A percentile compares a stretch with the other conserved stretches of the same genome.
Conservation (phyloP, 345 rosid species). For the Gossypioides kirkii region DNA sequence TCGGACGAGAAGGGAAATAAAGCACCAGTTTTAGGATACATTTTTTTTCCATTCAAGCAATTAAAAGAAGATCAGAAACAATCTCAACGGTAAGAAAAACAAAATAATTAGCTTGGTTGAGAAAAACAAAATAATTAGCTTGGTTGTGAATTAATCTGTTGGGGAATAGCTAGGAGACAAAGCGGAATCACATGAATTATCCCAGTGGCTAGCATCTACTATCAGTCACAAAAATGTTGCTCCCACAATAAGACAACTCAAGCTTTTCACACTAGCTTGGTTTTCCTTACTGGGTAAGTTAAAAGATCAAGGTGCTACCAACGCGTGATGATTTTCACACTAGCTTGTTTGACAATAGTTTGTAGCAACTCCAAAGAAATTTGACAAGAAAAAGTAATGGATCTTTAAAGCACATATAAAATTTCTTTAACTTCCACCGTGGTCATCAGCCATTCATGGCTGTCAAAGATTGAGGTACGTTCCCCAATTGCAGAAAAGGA, state of each 20-base stretch:
- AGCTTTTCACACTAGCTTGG: slow-evolving; percentile 2
- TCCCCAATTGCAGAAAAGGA: neutral
- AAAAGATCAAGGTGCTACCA: neutral
- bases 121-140: neutral
- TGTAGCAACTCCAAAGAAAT: neutral
- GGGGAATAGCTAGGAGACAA: neutral
- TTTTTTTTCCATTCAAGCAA: neutral
- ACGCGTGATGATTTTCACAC: neutral
- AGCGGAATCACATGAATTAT: neutral
- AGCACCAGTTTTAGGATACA: neutral
- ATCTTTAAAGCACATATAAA: neutral
- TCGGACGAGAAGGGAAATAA: neutral
- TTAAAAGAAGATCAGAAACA: neutral
- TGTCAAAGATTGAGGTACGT: neutral
- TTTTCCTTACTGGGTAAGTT: slow-evolving; percentile 3
- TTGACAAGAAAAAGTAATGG: neutral
- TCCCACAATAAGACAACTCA: neutral
- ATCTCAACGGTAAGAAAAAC: neutral
- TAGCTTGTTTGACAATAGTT: neutral
- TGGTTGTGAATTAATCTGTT: neutral
- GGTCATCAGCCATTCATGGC: neutral
- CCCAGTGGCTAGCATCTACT: neutral
- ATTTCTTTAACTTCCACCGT: neutral
- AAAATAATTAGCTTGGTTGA: too few species aligned
- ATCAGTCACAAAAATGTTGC: neutral